These are phyloP conservation scores for Apophysomyces elegans DNA, from an alignment of 371 early-diverging fungal species.

Conservation along the genomic window DNA sequence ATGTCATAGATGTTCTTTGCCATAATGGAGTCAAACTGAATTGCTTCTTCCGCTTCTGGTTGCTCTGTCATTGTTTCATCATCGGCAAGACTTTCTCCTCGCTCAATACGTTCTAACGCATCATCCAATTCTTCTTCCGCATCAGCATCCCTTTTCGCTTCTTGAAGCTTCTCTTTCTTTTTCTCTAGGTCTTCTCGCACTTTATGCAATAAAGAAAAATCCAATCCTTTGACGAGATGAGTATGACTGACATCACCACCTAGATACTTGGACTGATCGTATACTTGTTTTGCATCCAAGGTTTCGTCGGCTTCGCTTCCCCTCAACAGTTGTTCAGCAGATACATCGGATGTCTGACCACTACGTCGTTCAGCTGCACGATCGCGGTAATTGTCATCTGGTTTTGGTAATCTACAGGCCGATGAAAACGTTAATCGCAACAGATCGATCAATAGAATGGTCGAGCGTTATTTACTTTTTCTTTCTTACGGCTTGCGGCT, in stretches of 20 bases:
- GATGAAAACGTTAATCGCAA: neutral
- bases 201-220: slow-evolving; percentile 77
- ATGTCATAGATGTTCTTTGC: slow-evolving; percentile 43
- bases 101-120: slow-evolving; percentile 10
- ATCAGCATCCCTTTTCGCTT: slow-evolving; percentile 17
- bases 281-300: slow-evolving; percentile 55
- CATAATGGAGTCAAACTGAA: slow-evolving; percentile 29
- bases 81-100: slow-evolving; percentile 9
- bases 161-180: slow-evolving; percentile 14
- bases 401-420: slow-evolving; percentile 12
- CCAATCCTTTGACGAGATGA: slow-evolving; percentile 92
- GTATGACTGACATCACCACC: slow-evolving; percentile 89
- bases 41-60: neutral
- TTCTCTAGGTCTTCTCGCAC: slow-evolving; percentile 50
- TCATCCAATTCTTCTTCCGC: slow-evolving; percentile 26
- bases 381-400: slow-evolving; percentile 68
- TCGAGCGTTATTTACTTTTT: slow-evolving; percentile 36
- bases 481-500: slow-evolving; percentile 47
- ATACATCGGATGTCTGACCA: slow-evolving; percentile 34
- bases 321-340: slow-evolving; percentile 35
- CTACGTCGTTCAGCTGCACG: slow-evolving; percentile 87
- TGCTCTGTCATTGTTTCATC: slow-evolving; percentile 17
- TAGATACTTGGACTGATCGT: slow-evolving; percentile 86
- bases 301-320: slow-evolving; percentile 35
- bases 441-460: neutral